Evolutionary conservation across 495 filamentous ascomycete genomes (phyloP).

Genomic region (Neurospora terricola): DNA sequence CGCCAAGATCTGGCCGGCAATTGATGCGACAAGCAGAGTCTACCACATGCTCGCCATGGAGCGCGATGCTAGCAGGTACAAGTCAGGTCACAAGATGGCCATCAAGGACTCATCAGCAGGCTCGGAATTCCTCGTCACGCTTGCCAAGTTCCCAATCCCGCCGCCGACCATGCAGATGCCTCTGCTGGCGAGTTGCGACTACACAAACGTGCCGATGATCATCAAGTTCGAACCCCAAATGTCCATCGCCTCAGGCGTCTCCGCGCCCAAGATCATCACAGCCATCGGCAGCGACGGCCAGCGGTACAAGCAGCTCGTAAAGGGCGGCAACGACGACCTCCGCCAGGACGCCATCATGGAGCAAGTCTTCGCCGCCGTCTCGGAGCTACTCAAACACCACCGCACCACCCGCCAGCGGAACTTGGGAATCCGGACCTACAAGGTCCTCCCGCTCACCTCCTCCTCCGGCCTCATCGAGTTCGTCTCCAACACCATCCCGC

Average conservation of each 20-base stretch:
- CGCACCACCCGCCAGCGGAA: constrained; percentile 79
- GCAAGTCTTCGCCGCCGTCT: constrained; percentile 96
- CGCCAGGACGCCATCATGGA: constrained; percentile 99
- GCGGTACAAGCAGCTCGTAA: constrained; percentile 81
- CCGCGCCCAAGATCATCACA: constrained; percentile 83
- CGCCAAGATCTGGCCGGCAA: constrained; percentile 49
- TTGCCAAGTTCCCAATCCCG: constrained; percentile 56
- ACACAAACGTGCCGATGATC: constrained; percentile 60
- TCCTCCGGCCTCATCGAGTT: constrained; percentile 94
- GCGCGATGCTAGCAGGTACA: constrained; percentile 46
- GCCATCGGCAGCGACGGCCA: constrained; percentile 64
- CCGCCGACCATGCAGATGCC: constrained; percentile 83
- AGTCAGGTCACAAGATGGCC: constrained; percentile 52
- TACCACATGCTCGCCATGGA: constrained; percentile 69
- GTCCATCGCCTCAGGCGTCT: constrained; percentile 79
- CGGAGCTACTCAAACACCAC: constrained; percentile 74
- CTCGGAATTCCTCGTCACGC: constrained; percentile 42
- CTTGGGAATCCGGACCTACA: constrained; percentile 86
- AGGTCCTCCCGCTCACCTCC: constrained; percentile 78
- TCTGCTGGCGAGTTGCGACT: constrained; percentile 62
- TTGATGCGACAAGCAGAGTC: constrained; percentile 60
- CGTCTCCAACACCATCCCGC: constrained; percentile 79
- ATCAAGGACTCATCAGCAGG: constrained; percentile 51
- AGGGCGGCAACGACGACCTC: constrained; percentile 88
- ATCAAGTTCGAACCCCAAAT: constrained; percentile 58